Evolutionary conservation across 192 early-diverging fungal genomes (phyloP).

Genomic region (Linnemannia exigua): DNA sequence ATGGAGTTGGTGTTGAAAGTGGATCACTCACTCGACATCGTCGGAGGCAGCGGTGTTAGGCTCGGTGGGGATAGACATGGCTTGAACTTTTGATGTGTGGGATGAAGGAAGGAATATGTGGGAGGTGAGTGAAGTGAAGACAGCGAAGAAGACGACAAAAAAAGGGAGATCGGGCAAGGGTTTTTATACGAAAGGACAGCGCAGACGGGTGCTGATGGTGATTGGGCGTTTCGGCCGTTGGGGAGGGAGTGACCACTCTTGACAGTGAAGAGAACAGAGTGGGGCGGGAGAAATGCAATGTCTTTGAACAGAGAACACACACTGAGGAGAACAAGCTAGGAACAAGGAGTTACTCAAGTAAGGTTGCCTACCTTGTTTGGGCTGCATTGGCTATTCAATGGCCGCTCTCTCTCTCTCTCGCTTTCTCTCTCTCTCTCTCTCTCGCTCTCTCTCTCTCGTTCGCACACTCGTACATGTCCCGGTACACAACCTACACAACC

Average conservation of each 20-base stretch:
- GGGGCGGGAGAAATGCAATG: background rate
- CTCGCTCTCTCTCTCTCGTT: too few relatives aligned
- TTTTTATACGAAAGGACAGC: background rate
- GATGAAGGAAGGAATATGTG: background rate
- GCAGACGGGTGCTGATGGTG: background rate
- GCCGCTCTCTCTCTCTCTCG: background rate
- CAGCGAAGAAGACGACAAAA: background rate
- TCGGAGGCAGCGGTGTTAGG: background rate
- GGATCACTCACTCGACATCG: slow-evolving; percentile 13
- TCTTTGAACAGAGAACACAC: background rate
- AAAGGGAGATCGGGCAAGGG: background rate
- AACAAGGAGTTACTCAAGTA: background rate
- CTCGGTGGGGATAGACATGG: background rate
- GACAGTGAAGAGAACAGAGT: background rate
- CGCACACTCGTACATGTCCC: background rate
- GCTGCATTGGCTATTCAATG: background rate
- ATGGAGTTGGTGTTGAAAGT: background rate
- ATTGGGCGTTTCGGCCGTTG: slow-evolving; percentile 8
- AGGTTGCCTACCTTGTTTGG: background rate
- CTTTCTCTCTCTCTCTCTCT: background rate
- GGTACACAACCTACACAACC: background rate
- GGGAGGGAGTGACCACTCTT: background rate
- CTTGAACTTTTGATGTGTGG: background rate
- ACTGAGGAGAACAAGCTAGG: background rate
- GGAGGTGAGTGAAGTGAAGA: background rate